phyloP scores from a whole-genome alignment of 805 yeast species.

The Naumovozyma baii region DNA sequence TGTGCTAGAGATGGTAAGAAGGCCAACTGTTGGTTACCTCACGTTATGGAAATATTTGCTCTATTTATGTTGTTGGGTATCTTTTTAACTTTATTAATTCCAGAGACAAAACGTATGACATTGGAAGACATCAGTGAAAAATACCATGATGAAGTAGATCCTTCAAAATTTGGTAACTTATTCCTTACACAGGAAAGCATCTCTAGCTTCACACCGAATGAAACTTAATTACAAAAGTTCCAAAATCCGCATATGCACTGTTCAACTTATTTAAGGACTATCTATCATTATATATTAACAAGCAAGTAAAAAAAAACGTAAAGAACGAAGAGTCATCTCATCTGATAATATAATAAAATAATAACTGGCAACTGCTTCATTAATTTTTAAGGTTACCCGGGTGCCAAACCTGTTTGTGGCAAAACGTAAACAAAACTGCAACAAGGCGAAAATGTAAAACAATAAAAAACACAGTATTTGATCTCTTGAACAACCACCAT shows the following conservation, averaged over 20 bases:
- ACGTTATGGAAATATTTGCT: constrained; percentile 90
- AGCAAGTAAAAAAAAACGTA: too few species aligned
- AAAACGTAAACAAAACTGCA: constrained; percentile 16
- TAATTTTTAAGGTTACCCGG: background rate
- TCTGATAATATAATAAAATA: too few species aligned
- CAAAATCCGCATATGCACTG: too few species aligned
- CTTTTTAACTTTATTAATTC: constrained; percentile 54
- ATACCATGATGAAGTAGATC: constrained; percentile 70
- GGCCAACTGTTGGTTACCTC: constrained; percentile 72
- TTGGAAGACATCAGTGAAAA: constrained; percentile 75
- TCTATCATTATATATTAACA: too few species aligned
- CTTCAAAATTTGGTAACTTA: constrained; percentile 15
- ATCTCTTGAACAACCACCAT: background rate
- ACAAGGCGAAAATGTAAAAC: background rate
- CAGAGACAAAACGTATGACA: constrained; percentile 88
- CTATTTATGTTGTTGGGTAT: constrained; percentile 81
- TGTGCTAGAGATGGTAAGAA: constrained; percentile 48
- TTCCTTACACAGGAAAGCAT: background rate
- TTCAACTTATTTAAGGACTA: background rate
- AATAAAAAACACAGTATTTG: background rate
- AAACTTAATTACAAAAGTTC: too few species aligned
- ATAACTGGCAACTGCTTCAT: too few species aligned
- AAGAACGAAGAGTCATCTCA: too few species aligned
- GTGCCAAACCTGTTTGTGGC: constrained; percentile 22
- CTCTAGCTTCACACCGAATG: background rate